Base-by-base conservation (phyloP, 2,329 filamentous ascomycete species). In the Exophiala sideris region DNA sequence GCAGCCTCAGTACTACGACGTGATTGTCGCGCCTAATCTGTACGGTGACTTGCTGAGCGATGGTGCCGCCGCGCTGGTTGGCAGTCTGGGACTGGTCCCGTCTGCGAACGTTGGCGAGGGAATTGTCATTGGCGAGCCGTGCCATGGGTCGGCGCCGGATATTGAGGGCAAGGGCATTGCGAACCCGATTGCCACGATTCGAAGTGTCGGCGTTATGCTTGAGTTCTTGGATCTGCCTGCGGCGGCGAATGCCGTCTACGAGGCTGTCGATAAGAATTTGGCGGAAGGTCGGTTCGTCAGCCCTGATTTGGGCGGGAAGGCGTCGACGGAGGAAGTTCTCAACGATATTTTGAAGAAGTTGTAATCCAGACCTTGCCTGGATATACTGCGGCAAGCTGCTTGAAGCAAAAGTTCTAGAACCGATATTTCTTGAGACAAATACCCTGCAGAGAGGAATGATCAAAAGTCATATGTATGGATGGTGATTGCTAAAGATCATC, bases 11-110 rank as follows among this genome's bases (percentile, higher is more conserved):
- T 87, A 87, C 68, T 99, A 97, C 83, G 94, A 99, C 71, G 92
- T 97, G 63, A 95, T 99, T 65, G 94, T 99, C 44, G 94, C 92
- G 7, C 94, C 92, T 48, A 97, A 97, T 76, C 82, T 99, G 58
- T 97, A 99, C 76, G 94, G 94, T 63, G 94, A 99, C 73, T 94
- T 99, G 64, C 80, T 99, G 36, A 96, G 91, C 2, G 94, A 99
- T 72, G 92, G 91, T 62, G 92, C 94, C 47, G 94, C 94, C 21
- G 94, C 94, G 2, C 84, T 97, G 29, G 92, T 97, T 24, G 94
- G 92, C 42, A 91, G 86, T 51, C 78, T 99, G 35, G 94, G 94
- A 62, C 84, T 99, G 36, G 94, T 99, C 1, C 94, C 94, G 42
- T 90, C 85, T 64, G 94, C 94, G 64, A 99, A 99, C 70, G 94